phyloP scores from a whole-genome alignment of 1,284 basidiomycete species.

The Leccinum fallax region DNA sequence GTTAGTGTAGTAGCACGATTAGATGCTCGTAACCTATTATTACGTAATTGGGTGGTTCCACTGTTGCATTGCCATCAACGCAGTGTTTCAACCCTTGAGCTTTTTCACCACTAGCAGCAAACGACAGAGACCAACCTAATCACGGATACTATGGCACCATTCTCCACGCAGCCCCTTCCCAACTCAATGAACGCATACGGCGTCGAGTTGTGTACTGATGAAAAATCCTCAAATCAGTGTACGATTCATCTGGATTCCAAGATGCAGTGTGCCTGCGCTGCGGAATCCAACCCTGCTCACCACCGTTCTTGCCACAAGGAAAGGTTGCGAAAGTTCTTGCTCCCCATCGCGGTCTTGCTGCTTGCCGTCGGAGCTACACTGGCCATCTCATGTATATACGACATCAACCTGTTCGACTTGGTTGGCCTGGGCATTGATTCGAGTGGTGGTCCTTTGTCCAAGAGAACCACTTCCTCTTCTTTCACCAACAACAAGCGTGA shows the following conservation, averaged over 20 bases:
- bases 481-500: slow-evolving; percentile 45
- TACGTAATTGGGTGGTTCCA: background rate
- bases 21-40: background rate
- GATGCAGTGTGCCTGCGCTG: slow-evolving; percentile 24
- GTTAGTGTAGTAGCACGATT: too few relatives aligned
- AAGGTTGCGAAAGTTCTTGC: slow-evolving; percentile 38
- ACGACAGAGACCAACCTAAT: slow-evolving; percentile 9
- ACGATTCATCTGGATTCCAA: slow-evolving; percentile 24
- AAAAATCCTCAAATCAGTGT: slow-evolving; percentile 29
- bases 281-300: slow-evolving; percentile 13
- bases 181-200: slow-evolving; percentile 24
- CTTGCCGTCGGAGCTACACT: slow-evolving; percentile 36
- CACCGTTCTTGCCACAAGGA: slow-evolving; percentile 42
- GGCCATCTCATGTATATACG: slow-evolving; percentile 36
- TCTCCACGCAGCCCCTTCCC: slow-evolving; percentile 29
- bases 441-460: slow-evolving; percentile 31
- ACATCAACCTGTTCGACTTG: slow-evolving; percentile 26
- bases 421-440: slow-evolving; percentile 21
- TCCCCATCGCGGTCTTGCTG: slow-evolving; percentile 36
- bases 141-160: slow-evolving; percentile 27
- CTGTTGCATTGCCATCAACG: background rate
- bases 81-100: background rate
- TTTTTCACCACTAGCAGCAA: slow-evolving; percentile 5
- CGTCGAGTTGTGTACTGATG: slow-evolving; percentile 12
- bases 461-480: slow-evolving; percentile 30